phyloP scores from a whole-genome alignment of 2,329 filamentous ascomycete species.

The Penicillium concentricum region DNA sequence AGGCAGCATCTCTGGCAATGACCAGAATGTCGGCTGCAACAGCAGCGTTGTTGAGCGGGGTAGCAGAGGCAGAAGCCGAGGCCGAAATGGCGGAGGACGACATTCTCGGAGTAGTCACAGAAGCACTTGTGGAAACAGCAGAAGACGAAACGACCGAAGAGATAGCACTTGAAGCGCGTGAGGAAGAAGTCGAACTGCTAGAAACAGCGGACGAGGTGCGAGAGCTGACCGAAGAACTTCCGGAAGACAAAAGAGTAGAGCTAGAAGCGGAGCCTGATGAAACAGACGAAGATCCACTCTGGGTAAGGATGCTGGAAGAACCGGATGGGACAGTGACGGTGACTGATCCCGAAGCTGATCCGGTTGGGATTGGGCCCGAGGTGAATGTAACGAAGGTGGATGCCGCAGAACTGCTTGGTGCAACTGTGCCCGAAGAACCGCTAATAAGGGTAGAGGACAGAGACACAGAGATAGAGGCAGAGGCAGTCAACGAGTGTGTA shows the following conservation, averaged over 20 bases:
- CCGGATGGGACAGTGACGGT: conserved; percentile 5
- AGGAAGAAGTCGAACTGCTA: not conserved
- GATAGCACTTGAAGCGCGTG: not conserved
- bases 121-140: not conserved
- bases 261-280: conserved; percentile 5
- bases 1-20: conserved; percentile 53
- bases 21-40: conserved; percentile 52
- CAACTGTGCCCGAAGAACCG: not conserved
- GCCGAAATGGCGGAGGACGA: conserved; percentile 22
- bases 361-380: not conserved
- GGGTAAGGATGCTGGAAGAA: conserved; percentile 1
- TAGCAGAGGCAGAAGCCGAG: conserved; percentile 19
- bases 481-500: conserved; percentile 7
- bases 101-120: conserved; percentile 19
- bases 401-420: not conserved
- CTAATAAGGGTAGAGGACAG: not conserved
- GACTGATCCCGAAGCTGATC: conserved; percentile 4
- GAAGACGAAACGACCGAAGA: not conserved
- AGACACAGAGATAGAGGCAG: conserved; percentile 1
- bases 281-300: not conserved
- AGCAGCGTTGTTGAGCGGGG: conserved; percentile 21
- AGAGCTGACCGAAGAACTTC: not conserved
- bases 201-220: not conserved
- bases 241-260: not conserved
- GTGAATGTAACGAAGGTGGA: conserved; percentile 15